phyloP scores from a whole-genome alignment of 768 basidiomycete species.

The Leucosporidium creatinivorum region DNA sequence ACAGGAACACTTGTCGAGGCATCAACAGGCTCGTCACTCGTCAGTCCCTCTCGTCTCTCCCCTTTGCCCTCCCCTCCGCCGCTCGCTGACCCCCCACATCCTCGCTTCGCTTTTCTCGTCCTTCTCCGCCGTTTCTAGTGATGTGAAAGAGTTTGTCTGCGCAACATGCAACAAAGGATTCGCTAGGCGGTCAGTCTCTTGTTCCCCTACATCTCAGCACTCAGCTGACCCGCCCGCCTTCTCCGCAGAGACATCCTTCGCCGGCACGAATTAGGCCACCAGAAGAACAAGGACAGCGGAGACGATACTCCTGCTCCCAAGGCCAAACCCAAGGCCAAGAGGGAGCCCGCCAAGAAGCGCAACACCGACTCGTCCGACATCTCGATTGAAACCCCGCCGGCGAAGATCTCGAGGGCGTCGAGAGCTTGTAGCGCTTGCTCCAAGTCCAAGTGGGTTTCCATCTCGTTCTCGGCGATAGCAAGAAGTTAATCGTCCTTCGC shows the following conservation, averaged over 20 bases:
- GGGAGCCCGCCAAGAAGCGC: slow-evolving; percentile 27
- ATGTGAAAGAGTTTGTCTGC: slow-evolving; percentile 29
- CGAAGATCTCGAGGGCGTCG: slow-evolving; percentile 24
- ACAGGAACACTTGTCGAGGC: too few species aligned
- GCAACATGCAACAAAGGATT: slow-evolving; percentile 26
- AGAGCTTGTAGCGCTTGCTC: slow-evolving; percentile 25
- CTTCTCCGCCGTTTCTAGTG: slow-evolving; percentile 2
- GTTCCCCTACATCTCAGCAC: background rate
- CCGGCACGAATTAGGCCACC: slow-evolving; percentile 27
- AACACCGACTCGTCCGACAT: background rate
- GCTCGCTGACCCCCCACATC: too few species aligned
- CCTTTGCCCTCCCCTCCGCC: too few species aligned
- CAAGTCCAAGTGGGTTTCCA: slow-evolving; percentile 21
- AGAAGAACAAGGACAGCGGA: slow-evolving; percentile 17
- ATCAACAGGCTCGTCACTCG: too few species aligned
- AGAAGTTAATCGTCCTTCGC: background rate
- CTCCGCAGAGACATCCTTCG: slow-evolving; percentile 30
- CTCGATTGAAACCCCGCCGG: slow-evolving; percentile 5
- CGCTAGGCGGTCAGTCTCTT: background rate
- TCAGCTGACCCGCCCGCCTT: background rate
- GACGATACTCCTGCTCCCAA: background rate
- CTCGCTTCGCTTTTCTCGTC: background rate
- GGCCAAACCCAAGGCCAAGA: background rate
- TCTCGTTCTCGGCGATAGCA: too few species aligned
- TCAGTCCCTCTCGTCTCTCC: too few species aligned